A percentile compares a stretch with the other conserved stretches of the same genome.
Evolutionary conservation across 148 eudicot genomes (phyloP).

Genomic region (Pharnaceum exiguum): DNA sequence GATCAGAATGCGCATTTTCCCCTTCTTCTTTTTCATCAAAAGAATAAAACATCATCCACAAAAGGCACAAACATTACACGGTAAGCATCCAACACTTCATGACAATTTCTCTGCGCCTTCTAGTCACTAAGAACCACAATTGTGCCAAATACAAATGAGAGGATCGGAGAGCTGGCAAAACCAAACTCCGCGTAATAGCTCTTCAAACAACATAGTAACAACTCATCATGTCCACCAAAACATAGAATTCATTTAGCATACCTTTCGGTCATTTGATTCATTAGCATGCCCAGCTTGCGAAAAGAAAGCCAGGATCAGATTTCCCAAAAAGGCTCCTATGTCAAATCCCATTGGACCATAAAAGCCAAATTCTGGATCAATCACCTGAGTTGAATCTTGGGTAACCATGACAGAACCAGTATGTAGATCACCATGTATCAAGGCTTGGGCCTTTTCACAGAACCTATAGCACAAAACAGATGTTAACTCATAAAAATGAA

Average conservation of each 20-base stretch:
- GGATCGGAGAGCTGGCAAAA: too few relatives aligned
- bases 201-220: too few relatives aligned
- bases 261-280: slow-evolving; percentile 59
- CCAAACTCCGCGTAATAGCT: too few relatives aligned
- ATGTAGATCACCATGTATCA: slow-evolving; percentile 92
- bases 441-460: slow-evolving; percentile 93
- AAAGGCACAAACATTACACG: too few relatives aligned
- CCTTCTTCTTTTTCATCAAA: too few relatives aligned
- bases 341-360: slow-evolving; percentile 97
- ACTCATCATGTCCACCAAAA: too few relatives aligned
- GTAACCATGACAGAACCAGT: slow-evolving; percentile 95
- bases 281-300: slow-evolving; percentile 84
- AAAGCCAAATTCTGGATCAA: slow-evolving; percentile 94
- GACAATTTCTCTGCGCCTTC: too few relatives aligned
- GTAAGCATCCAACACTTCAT: too few relatives aligned
- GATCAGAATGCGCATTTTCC: too few relatives aligned
- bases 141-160: too few relatives aligned
- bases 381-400: slow-evolving; percentile 78
- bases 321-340: slow-evolving; percentile 88
- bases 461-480: slow-evolving; percentile 42
- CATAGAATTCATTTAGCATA: slow-evolving; percentile 10
- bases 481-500: not conserved
- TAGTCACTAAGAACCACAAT: too few relatives aligned
- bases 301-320: slow-evolving; percentile 78
- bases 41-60: too few relatives aligned